Evolutionary conservation across 2,329 filamentous ascomycete genomes (phyloP).

Genomic region (Aureobasidium sp.): DNA sequence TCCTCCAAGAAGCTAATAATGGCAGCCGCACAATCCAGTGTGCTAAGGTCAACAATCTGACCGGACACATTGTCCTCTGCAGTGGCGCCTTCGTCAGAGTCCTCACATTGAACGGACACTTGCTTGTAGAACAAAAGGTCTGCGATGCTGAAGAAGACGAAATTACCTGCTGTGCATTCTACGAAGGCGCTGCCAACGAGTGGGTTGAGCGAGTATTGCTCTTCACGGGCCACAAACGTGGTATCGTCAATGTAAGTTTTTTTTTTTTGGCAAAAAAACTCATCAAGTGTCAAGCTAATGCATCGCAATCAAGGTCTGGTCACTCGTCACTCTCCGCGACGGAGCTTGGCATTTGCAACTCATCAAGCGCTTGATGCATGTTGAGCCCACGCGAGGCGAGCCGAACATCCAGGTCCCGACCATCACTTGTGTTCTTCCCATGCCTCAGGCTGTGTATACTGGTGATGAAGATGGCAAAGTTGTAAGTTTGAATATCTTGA

Average conservation of each 20-base stretch:
- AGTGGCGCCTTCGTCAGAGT: slow-evolving; percentile 67
- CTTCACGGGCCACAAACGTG: slow-evolving; percentile 80
- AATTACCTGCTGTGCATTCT: slow-evolving; percentile 79
- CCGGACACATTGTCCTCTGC: slow-evolving; percentile 82
- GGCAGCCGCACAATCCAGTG: slow-evolving; percentile 55
- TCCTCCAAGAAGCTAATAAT: slow-evolving; percentile 49
- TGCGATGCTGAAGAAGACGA: slow-evolving; percentile 61
- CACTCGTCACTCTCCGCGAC: slow-evolving; percentile 46
- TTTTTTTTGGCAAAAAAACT: no score
- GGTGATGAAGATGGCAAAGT: slow-evolving; percentile 91
- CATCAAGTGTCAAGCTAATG: background rate
- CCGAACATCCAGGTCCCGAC: slow-evolving; percentile 52
- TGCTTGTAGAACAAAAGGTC: slow-evolving; percentile 75
- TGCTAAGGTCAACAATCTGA: slow-evolving; percentile 81
- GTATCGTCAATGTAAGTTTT: slow-evolving; percentile 69
- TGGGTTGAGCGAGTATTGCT: slow-evolving; percentile 83
- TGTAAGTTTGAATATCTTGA: slow-evolving; percentile 48
- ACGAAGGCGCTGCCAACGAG: slow-evolving; percentile 83
- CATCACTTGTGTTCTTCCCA: slow-evolving; percentile 80
- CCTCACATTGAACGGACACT: slow-evolving; percentile 80
- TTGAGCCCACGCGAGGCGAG: slow-evolving; percentile 60
- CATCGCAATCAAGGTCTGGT: slow-evolving; percentile 44
- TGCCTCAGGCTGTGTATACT: slow-evolving; percentile 79
- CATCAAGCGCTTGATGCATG: slow-evolving; percentile 74
- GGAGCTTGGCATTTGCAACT: slow-evolving; percentile 71